phyloP scores from a whole-genome alignment of 176 grass and related monocot genomes.

The Coix lacrymajobi region DNA sequence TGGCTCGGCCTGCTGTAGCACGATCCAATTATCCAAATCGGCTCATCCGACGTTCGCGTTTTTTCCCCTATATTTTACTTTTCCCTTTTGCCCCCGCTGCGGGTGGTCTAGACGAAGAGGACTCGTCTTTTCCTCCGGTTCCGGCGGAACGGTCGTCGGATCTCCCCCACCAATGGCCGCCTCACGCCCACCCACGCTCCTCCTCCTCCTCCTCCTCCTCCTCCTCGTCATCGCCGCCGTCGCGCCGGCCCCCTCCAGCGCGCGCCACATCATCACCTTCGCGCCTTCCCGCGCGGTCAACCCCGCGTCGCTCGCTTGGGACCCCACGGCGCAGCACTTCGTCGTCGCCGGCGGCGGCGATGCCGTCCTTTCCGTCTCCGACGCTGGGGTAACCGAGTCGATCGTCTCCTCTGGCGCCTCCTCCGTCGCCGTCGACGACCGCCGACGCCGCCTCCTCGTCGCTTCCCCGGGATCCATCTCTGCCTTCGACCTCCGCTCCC shows the following conservation, averaged over 20 bases:
- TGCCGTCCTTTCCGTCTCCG: slow-evolving; percentile 66
- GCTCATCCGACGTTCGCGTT: neutral
- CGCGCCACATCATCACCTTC: slow-evolving; percentile 57
- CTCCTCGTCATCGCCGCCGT: slow-evolving; percentile 28
- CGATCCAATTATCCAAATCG: neutral
- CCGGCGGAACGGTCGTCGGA: neutral
- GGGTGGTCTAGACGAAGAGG: neutral
- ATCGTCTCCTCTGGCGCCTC: slow-evolving; percentile 36
- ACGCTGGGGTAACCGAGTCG: slow-evolving; percentile 67
- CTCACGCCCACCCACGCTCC: neutral
- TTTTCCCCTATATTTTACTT: no score
- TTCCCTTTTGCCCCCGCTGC: neutral
- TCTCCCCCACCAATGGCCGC: slow-evolving; percentile 21
- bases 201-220: slow-evolving; percentile 44
- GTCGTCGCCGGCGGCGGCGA: slow-evolving; percentile 51
- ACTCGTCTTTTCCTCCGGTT: neutral
- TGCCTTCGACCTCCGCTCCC: slow-evolving; percentile 63
- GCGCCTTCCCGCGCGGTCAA: slow-evolving; percentile 8
- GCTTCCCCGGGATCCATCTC: slow-evolving; percentile 44
- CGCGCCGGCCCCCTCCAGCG: slow-evolving; percentile 11
- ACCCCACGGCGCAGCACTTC: slow-evolving; percentile 69
- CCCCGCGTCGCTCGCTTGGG: slow-evolving; percentile 65
- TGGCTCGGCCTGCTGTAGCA: neutral
- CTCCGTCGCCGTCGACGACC: slow-evolving; percentile 37
- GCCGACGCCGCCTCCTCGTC: slow-evolving; percentile 64